Percentiles rank a stretch among this genome's conserved stretches.
Evolutionary conservation across 129 eudicot species (phyloP).

Genomic region (Chrysanthemum makinoi): DNA sequence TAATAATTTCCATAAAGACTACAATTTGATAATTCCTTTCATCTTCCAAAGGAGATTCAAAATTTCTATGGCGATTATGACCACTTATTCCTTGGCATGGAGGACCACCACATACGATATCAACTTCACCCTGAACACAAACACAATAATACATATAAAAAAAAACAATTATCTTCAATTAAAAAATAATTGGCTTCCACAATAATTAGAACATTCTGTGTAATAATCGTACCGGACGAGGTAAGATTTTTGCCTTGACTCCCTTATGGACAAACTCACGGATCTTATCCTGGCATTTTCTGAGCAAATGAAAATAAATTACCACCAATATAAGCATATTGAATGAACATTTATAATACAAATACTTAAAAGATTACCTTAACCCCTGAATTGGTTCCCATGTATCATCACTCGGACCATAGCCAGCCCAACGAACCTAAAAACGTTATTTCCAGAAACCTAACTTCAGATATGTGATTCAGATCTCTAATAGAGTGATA

Average conservation of each 20-base stretch:
- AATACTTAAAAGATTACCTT: constrained; percentile 33
- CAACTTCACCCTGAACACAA: constrained; percentile 50
- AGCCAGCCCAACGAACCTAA: constrained; percentile 46
- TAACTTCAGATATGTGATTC: too few relatives aligned
- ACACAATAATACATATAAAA: constrained; percentile 2
- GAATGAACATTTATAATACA: neutral
- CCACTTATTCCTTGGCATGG: constrained; percentile 70
- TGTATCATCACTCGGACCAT: constrained; percentile 57
- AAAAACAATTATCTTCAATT: neutral
- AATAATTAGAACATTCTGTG: neutral
- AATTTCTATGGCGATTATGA: constrained; percentile 52
- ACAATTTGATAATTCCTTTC: constrained; percentile 54
- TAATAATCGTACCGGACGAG: constrained; percentile 49
- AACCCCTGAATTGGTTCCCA: constrained; percentile 59
- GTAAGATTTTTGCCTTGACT: constrained; percentile 43
- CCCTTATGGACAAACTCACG: constrained; percentile 45
- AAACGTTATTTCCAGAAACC: too few relatives aligned
- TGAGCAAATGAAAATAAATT: constrained; percentile 11
- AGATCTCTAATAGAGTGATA: too few relatives aligned
- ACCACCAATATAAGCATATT: neutral
- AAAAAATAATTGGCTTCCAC: neutral
- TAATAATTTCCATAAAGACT: constrained; percentile 51
- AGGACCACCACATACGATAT: constrained; percentile 56
- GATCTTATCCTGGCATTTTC: constrained; percentile 50
- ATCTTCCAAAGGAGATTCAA: constrained; percentile 54